phyloP scores from a whole-genome alignment of 768 basidiomycete genomes.

The Suillus americanus region DNA sequence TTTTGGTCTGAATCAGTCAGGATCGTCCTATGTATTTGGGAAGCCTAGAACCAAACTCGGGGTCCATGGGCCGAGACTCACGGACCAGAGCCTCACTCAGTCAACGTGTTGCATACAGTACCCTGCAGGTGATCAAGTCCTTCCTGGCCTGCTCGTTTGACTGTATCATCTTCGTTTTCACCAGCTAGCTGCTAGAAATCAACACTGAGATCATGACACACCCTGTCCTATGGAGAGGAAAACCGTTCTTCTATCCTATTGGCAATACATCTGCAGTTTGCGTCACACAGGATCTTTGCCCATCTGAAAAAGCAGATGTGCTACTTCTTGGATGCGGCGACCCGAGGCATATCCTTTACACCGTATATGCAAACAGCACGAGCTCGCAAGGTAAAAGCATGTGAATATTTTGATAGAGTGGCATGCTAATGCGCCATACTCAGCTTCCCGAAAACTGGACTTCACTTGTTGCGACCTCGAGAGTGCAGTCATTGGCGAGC shows the following conservation, averaged over 20 bases:
- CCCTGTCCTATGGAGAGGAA: constrained; percentile 41
- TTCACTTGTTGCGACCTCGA: constrained; percentile 32
- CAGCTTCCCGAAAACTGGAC: constrained; percentile 26
- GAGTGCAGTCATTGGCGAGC: constrained; percentile 27
- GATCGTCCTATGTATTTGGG: not conserved
- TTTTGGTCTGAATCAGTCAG: not conserved
- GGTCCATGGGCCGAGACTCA: not conserved
- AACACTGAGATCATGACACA: constrained; percentile 37
- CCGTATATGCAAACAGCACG: constrained; percentile 28
- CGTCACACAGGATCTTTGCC: constrained; percentile 46
- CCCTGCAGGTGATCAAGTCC: not conserved
- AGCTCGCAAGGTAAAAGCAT: no score
- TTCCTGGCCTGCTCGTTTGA: not conserved
- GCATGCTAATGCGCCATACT: not conserved
- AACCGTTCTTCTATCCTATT: constrained; percentile 53
- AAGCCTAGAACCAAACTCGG: not conserved
- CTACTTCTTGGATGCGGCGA: constrained; percentile 60
- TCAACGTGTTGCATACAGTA: not conserved
- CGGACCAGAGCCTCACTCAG: not conserved
- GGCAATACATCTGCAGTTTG: constrained; percentile 58
- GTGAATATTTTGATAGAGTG: not conserved
- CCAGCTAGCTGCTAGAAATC: not conserved
- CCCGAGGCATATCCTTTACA: constrained; percentile 52
- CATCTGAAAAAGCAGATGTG: constrained; percentile 44
- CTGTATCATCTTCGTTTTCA: not conserved